A percentile compares a stretch with the other conserved stretches of the same genome.
Conservation (phyloP, 768 basidiomycete species). For the Hirschioporus abietinus region DNA sequence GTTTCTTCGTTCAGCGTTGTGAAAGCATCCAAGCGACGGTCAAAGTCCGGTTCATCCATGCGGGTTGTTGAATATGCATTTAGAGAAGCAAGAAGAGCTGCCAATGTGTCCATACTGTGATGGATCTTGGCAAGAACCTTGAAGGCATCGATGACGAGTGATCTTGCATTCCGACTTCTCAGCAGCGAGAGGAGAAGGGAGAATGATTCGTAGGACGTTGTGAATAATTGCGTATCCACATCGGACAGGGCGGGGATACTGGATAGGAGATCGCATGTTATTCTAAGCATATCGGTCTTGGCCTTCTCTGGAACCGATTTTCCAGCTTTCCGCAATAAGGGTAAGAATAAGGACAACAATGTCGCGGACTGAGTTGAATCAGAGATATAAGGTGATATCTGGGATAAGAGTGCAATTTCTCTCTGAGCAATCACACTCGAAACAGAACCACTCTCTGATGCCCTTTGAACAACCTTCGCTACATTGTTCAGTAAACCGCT, state of each 20-base stretch:
- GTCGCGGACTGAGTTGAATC: constrained; percentile 68
- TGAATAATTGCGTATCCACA: constrained; percentile 35
- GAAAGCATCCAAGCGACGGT: constrained; percentile 75
- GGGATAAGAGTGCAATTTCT: constrained; percentile 76
- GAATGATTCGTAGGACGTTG: constrained; percentile 57
- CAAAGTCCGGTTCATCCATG: constrained; percentile 91
- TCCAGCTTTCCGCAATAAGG: constrained; percentile 71
- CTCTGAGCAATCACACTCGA: constrained; percentile 70
- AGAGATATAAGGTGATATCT: constrained; percentile 67
- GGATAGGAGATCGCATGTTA: constrained; percentile 58
- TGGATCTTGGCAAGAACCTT: constrained; percentile 32
- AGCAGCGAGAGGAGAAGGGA: constrained; percentile 75
- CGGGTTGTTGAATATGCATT: constrained; percentile 84
- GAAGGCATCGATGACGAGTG: constrained; percentile 64
- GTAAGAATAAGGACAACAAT: constrained; percentile 67
- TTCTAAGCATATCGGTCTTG: constrained; percentile 77
- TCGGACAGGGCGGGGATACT: constrained; percentile 60
- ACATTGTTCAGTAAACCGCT: constrained; percentile 68
- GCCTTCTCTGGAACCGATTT: constrained; percentile 79
- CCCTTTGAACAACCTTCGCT: constrained; percentile 59
- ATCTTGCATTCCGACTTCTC: constrained; percentile 65
- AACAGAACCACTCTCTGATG: constrained; percentile 42
- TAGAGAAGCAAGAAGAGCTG: constrained; percentile 55
- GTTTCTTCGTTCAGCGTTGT: constrained; percentile 62
- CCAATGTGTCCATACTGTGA: constrained; percentile 29